Percentiles rank a stretch among this genome's conserved stretches.
phyloP scores from a whole-genome alignment of 805 yeast species.

The Kazachstania africana region DNA sequence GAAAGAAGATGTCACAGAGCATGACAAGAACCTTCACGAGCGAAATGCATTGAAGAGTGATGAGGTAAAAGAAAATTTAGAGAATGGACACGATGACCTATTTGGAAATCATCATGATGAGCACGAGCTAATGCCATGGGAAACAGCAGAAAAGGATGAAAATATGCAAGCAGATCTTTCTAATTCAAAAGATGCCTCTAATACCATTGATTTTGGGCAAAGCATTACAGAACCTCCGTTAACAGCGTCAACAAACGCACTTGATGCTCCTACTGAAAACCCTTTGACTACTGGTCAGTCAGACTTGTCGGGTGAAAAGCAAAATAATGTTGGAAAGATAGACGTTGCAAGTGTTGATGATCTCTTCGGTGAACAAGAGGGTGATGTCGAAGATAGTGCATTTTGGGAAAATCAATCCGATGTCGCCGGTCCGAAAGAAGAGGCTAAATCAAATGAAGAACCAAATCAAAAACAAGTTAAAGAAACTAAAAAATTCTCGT shows the following conservation, averaged over 20 bases:
- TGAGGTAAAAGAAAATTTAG: background rate
- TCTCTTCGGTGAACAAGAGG: too few species aligned
- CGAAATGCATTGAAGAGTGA: background rate
- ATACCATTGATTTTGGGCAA: background rate
- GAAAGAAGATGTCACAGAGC: too few species aligned
- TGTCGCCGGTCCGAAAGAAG: background rate
- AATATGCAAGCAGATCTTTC: background rate
- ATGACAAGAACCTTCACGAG: too few species aligned
- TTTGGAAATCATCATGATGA: background rate
- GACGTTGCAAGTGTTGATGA: too few species aligned
- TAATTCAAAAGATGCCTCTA: background rate
- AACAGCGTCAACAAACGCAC: too few species aligned
- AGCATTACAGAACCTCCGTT: background rate
- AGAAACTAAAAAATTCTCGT: slow-evolving; percentile 19
- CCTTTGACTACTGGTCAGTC: too few species aligned
- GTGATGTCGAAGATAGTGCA: too few species aligned
- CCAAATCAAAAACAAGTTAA: background rate
- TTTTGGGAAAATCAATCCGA: too few species aligned
- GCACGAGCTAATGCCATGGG: slow-evolving; percentile 10
- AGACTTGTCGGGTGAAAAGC: too few species aligned
- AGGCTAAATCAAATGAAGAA: background rate
- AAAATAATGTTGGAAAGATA: too few species aligned
- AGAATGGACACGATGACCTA: background rate
- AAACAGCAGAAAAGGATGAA: slow-evolving; percentile 1
- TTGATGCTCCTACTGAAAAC: too few species aligned